Base-by-base conservation (phyloP, 2,329 filamentous ascomycete genomes). In the Diaporthe nobilis region DNA sequence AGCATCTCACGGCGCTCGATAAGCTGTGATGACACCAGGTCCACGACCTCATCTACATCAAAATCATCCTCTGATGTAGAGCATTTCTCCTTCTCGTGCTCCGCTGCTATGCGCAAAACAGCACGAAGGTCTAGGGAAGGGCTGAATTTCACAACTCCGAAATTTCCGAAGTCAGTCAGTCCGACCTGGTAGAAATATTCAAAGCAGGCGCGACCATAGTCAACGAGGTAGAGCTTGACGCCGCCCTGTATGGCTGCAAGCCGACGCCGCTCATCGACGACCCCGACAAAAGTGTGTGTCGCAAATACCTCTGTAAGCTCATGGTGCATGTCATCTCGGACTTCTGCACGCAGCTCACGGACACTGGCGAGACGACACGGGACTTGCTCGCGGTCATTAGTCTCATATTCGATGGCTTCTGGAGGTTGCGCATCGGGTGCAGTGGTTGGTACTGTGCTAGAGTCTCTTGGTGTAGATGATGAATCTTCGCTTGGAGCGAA, bases 111-210 rank as follows among this genome's bases (percentile, higher is more conserved):
- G 17, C 86, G 85, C 20, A 99, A 88, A 8, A 98, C 84, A 74
- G 94, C 91, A 6, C 88, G 86, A 7, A 99, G 85, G 75, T 92
- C 88, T 1, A 98, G 89, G 0, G 95, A 90, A 2, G 95, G 94
- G 67, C 92, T 90, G 80, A 99, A 95, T 15, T 91, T 92, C 75
- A 99, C 95, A 31, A 88, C 84, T 3, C 97, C 97, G 81, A 98
- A 98, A 82, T 99, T 99, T 2, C 94, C 95, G 84, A 99, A 99
- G 81, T 99, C 95, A 0, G 95, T 98, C 49, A 99, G 89, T 0
- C 95, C 96, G 28, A 98, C 86, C 85, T 99, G 97, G 85, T 99
- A 99, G 83, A 98, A 97, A 83, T 96, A 97, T 80, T 98, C 96
- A 77, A 92, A 94, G 82, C 92, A 94, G 1, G 94, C 87, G 82